Percentiles rank a stretch among this genome's conserved stretches.
Conservation (phyloP, 2,329 filamentous ascomycete genomes). For the Phaeosphaeriaceae sp. region DNA sequence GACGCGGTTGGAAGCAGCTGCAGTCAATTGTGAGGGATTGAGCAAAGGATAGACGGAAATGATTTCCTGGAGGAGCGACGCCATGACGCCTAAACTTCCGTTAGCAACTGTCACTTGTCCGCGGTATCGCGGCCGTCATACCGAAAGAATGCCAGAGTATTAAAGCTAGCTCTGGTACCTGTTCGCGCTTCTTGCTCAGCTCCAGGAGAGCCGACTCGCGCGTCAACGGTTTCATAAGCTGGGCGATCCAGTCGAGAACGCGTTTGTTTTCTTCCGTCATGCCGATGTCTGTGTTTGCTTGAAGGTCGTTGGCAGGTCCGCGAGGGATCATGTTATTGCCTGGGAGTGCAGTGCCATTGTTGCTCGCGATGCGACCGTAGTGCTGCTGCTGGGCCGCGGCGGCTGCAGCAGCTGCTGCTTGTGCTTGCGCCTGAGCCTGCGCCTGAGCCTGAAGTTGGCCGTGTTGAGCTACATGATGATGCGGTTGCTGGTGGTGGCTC, state of each 20-base stretch:
- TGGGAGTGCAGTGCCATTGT: conserved; percentile 60
- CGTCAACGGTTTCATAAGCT: conserved; percentile 84
- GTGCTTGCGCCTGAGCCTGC: conserved; percentile 53
- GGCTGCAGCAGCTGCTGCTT: conserved; percentile 60
- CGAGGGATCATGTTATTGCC: conserved; percentile 46
- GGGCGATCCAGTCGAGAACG: conserved; percentile 91
- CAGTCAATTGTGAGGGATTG: conserved; percentile 95
- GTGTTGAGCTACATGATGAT: conserved; percentile 50
- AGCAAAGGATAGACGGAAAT: conserved; percentile 97
- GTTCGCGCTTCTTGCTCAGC: conserved; percentile 97
- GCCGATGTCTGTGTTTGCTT: conserved; percentile 49
- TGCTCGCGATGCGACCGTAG: conserved; percentile 75
- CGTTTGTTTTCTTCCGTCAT: conserved; percentile 90
- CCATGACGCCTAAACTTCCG: conserved; percentile 81
- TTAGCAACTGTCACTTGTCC: conserved; percentile 16
- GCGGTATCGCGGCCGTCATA: conserved; percentile 48
- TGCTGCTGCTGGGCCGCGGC: conserved; percentile 60
- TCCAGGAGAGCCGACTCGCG: conserved; percentile 91
- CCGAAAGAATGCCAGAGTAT: conserved; percentile 99
- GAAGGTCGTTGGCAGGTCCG: conserved; percentile 48
- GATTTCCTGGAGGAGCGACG: conserved; percentile 94
- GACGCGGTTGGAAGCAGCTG: conserved; percentile 94
- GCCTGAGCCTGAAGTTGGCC: conserved; percentile 49
- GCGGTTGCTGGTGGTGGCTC: conserved; percentile 49
- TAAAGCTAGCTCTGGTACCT: conserved; percentile 93